Evolutionary conservation across 345 rosid species (phyloP), one percentile per base, ranked within the genome.

Genomic region (Eucalyptus pauciflora): DNA sequence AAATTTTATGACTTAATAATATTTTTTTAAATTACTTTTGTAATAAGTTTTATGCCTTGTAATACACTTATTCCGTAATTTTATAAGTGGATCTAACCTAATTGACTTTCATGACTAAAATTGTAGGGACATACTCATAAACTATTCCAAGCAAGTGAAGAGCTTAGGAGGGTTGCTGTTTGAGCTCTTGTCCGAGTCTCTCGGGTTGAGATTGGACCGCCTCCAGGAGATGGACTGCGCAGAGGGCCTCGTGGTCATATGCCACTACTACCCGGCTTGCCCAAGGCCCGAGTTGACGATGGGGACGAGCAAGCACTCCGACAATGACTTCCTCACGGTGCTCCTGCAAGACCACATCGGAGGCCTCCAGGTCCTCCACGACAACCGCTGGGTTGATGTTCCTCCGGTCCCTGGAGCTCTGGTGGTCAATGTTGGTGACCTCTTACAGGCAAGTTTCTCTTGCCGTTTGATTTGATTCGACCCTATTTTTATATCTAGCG

Each of bases 341-440:
- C 95, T 96, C 64, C 91, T 95, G 52, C 96, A 94, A 14, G 96
- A 95, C 90, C 90, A 93, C 37, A 91, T 94, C 7, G 96, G 94
- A 87, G 96, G 96, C 31, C 97, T 95, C 85, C 96, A 95, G 62
- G 92, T 94, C 67, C 90, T 52, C 11, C 91, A 50, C n/a, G 85
- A 93, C 25, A 86, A 92, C 15, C 90, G 81, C 17, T 94, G 96
- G 96, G 18, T 93, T 37, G 94, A 94, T 89, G 92, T 94, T 33
- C 94, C 94, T 67, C 91, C 90, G 3, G 76, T 86, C 79, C 95
- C 95, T 22, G 95, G 92, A 10, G 94, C 97, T 22, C 90, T 94
- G 4, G 93, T 93, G 51, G 88, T 94, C 86, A 94, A 94, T 90
- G 87, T 93, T 5, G 97, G 97, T 7, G 96, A 95, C 80, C 93